Evolutionary conservation across 441 rosid genomes (phyloP), one percentile per base, ranked within the genome.

Genomic region (Brassica balearica): DNA sequence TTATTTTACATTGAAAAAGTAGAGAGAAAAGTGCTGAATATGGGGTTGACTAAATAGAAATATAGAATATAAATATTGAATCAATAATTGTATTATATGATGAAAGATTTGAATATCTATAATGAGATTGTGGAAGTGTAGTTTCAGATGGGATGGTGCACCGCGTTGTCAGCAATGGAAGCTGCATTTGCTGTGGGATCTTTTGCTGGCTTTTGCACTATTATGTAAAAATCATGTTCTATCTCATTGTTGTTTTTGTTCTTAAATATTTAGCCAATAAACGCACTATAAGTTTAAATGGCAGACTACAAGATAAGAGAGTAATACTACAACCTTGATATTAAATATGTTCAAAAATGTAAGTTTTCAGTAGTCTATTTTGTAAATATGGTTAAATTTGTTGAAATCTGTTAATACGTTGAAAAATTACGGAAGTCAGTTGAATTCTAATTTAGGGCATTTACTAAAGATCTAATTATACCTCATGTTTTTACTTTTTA

Each of bases 151-250:
- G 20, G 22, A 14, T 65, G 65, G 41, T n/a, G 27, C 58, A 0
- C 22, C 20, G 58, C 71, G 0, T 20, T 34, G 2, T 3, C 0
- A 34, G 71, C 77, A 74, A 34, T 65, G 72, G 77, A 74, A 0
- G 19, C 19, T 17, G 19, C 19, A 17, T 17, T 17, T 17, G 19
- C 19, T 17, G 19, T 17, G 19, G 19, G 19, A 17, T 17, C 19
- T 17, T 17, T 17, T 17, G 19, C 19, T 17, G 19, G 19, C 19
- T 17, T 17, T 65, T 74, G 77, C 32, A 75, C 60, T 4, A 56
- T 75, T 75, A 75, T 75, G 78, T 75, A 43, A 8, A 73, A 27
- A 8, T 58, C 66, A 59, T 17, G 36, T 58, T 20, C 36, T 32
- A 6, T 6, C 29, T 17, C 51, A 3, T 43, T 43, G n/a, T 43